phyloP scores from a whole-genome alignment of 306 rosid species.

The Sicyos edulis region DNA sequence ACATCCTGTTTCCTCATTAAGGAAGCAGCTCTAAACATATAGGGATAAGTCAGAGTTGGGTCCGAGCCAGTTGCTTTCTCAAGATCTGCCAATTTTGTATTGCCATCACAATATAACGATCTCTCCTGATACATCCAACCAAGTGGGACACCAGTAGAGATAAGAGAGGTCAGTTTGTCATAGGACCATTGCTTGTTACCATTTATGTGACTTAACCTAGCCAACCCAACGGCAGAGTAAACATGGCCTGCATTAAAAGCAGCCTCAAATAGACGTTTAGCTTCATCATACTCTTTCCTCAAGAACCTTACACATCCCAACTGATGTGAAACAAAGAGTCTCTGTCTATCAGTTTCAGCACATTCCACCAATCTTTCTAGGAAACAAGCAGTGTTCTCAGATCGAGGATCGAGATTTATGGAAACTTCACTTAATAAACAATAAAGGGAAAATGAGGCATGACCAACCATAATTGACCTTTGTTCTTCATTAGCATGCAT shows the following conservation, averaged over 20 bases:
- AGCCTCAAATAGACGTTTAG: slow-evolving; percentile 54
- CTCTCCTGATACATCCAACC: slow-evolving; percentile 97
- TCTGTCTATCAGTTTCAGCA: slow-evolving; percentile 64
- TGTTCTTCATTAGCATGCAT: slow-evolving; percentile 49
- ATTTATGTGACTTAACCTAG: slow-evolving; percentile 52
- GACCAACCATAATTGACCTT: slow-evolving; percentile 64
- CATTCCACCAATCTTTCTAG: slow-evolving; percentile 57
- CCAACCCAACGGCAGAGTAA: slow-evolving; percentile 71
- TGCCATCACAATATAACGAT: slow-evolving; percentile 67
- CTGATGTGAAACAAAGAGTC: slow-evolving; percentile 57
- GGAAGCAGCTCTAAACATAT: slow-evolving; percentile 74
- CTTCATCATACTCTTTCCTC: slow-evolving; percentile 73
- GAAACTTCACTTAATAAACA: slow-evolving; percentile 79
- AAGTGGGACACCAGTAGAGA: slow-evolving; percentile 45
- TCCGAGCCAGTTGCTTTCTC: slow-evolving; percentile 78
- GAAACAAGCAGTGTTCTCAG: slow-evolving; percentile 64
- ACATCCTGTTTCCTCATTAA: slow-evolving; percentile 56
- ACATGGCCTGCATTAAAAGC: slow-evolving; percentile 76
- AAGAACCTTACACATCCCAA: slow-evolving; percentile 65
- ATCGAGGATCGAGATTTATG: slow-evolving; percentile 54
- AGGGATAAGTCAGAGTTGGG: slow-evolving; percentile 85
- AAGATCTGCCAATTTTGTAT: slow-evolving; percentile 66
- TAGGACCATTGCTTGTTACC: slow-evolving; percentile 58
- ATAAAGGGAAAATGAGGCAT: slow-evolving; percentile 62
- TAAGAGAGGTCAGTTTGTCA: slow-evolving; percentile 62